Conservation (phyloP, 495 filamentous ascomycete genomes). For the Lasiosphaeris hirsuta region DNA sequence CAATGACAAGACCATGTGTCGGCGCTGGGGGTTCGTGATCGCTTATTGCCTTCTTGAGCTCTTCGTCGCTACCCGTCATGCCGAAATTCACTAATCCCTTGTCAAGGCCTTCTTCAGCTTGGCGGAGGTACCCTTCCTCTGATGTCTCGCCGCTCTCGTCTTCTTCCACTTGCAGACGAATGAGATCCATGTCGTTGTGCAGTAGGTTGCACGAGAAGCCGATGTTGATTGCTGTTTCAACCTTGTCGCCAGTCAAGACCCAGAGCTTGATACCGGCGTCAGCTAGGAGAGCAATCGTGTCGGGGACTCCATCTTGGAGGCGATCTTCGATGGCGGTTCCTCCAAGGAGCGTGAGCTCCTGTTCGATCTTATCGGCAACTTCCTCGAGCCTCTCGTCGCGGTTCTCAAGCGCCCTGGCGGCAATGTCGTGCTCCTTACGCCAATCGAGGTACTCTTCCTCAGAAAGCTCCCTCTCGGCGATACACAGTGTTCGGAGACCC, state of each 20-base stretch:
- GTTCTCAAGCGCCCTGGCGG: conserved; percentile 76
- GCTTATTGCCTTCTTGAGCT: conserved; percentile 70
- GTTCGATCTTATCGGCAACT: conserved; percentile 86
- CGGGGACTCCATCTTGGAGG: conserved; percentile 94
- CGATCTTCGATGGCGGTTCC: conserved; percentile 98
- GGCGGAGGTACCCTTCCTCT: conserved; percentile 44
- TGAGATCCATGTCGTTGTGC: conserved; percentile 95
- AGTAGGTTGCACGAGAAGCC: conserved; percentile 98
- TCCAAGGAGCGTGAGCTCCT: conserved; percentile 82
- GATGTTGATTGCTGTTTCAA: conserved; percentile 99
- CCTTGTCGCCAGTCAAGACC: conserved; percentile 98
- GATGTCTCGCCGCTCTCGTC: conserved; percentile 46
- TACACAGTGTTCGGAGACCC: conserved; percentile 90
- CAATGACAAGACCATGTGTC: conserved; percentile 95
- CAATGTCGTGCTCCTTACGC: conserved; percentile 83
- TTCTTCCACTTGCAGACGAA: conserved; percentile 82
- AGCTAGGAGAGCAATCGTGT: conserved; percentile 88
- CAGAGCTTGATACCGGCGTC: conserved; percentile 98
- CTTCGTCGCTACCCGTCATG: conserved; percentile 83
- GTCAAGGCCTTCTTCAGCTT: conserved; percentile 68
- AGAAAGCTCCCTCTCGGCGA: conserved; percentile 77
- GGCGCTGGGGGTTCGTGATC: conserved; percentile 81
- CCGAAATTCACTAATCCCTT: conserved; percentile 67
- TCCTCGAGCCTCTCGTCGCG: conserved; percentile 93
- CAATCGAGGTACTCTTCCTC: conserved; percentile 87